A percentile compares a stretch with the other conserved stretches of the same genome.
Evolutionary conservation across 2,329 filamentous ascomycete genomes (phyloP).

Genomic region (Podosphaera leucotricha): DNA sequence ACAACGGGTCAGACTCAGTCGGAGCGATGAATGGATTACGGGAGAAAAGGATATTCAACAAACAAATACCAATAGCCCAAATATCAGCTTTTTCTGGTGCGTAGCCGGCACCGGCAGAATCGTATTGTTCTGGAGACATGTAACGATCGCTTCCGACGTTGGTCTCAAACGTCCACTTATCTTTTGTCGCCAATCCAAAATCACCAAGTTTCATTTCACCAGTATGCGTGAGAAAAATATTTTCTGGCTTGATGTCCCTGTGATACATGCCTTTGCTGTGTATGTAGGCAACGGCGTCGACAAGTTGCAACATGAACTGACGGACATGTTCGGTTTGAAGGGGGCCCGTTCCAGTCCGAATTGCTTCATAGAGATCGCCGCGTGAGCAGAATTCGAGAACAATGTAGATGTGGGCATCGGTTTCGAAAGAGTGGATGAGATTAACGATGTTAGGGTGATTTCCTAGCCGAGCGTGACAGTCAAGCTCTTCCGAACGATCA

Average conservation of each 20-base stretch:
- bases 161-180: slow-evolving; percentile 75
- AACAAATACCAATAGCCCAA: slow-evolving; percentile 91
- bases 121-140: slow-evolving; percentile 97
- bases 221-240: slow-evolving; percentile 77
- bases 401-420: slow-evolving; percentile 67
- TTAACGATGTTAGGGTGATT: slow-evolving; percentile 85
- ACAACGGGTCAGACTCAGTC: slow-evolving; percentile 73
- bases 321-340: slow-evolving; percentile 91
- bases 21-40: slow-evolving; percentile 89
- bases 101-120: slow-evolving; percentile 69
- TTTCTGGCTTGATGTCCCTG: slow-evolving; percentile 97
- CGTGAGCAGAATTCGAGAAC: slow-evolving; percentile 90
- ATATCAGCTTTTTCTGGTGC: slow-evolving; percentile 83
- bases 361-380: slow-evolving; percentile 93
- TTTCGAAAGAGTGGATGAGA: slow-evolving; percentile 76
- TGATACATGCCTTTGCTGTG: slow-evolving; percentile 84
- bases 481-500: slow-evolving; percentile 59
- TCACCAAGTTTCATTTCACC: slow-evolving; percentile 92
- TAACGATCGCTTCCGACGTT: slow-evolving; percentile 95
- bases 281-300: slow-evolving; percentile 74
- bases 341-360: slow-evolving; percentile 67
- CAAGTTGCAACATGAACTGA: slow-evolving; percentile 86
- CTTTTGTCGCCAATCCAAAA: slow-evolving; percentile 77
- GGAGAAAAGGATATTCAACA: slow-evolving; percentile 90
- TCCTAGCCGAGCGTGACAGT: slow-evolving; percentile 57